Conservation (phyloP, 371 early-diverging fungal genomes). For the Capillidium heterosporum region DNA sequence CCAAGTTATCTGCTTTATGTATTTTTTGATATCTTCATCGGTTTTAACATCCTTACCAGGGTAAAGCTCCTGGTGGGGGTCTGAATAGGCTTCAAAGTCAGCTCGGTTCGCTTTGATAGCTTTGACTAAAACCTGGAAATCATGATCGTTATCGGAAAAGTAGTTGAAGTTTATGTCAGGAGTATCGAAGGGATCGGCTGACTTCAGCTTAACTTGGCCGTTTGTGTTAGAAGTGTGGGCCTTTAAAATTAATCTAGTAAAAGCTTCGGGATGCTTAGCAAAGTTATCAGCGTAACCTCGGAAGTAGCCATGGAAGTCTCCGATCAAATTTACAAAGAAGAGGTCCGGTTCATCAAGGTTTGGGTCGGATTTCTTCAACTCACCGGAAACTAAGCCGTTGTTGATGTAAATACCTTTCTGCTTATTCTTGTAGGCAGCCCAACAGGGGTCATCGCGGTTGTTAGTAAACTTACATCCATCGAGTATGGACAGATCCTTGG, state of each 20-base stretch:
- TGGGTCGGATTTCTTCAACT: background rate
- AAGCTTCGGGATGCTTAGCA: background rate
- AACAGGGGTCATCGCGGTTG: background rate
- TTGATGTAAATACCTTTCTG: background rate
- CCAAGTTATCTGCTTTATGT: constrained; percentile 8
- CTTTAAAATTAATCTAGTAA: background rate
- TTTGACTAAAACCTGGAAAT: background rate
- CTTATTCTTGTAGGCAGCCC: background rate
- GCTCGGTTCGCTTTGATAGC: background rate
- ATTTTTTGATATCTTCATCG: background rate
- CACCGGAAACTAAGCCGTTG: background rate
- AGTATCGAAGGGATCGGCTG: constrained; percentile 1
- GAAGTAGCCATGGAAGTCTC: background rate
- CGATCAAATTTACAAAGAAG: background rate
- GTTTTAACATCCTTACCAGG: background rate
- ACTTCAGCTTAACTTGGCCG: background rate
- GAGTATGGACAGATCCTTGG: background rate
- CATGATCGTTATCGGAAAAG: background rate
- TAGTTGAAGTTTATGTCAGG: constrained; percentile 6
- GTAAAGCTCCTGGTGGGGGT: background rate
- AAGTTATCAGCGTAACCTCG: background rate
- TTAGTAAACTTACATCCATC: background rate
- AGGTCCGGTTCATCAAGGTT: background rate
- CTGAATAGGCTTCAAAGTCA: too few relatives aligned
- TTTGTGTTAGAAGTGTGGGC: background rate